Evolutionary conservation across 1,284 basidiomycete species (phyloP).

Genomic region (Ceratobasidium sp.): DNA sequence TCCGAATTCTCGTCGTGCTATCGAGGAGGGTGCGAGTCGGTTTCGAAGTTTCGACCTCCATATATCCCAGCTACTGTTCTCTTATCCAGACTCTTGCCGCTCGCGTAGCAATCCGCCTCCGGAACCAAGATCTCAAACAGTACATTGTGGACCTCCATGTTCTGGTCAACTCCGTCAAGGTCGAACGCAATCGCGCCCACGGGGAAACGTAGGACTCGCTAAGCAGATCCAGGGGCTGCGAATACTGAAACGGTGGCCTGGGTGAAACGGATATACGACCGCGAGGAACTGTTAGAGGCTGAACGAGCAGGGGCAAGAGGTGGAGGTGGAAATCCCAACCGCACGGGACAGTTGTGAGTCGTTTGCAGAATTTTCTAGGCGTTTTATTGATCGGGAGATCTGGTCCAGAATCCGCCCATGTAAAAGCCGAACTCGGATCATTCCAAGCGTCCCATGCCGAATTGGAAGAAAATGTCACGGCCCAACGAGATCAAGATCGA

Average conservation of each 20-base stretch:
- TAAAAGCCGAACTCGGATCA: constrained; percentile 72
- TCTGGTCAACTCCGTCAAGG: too few relatives aligned
- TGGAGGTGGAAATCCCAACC: constrained; percentile 73
- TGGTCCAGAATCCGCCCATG: constrained; percentile 67
- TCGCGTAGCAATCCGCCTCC: too few relatives aligned
- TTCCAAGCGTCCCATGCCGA: constrained; percentile 69
- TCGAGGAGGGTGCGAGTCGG: too few relatives aligned
- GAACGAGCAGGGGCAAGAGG: constrained; percentile 70
- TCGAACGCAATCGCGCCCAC: constrained; percentile 56
- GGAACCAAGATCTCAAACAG: too few relatives aligned
- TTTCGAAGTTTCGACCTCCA: too few relatives aligned
- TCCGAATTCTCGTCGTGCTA: too few relatives aligned
- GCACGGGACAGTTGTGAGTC: constrained; percentile 81
- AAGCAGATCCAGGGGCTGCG: constrained; percentile 20
- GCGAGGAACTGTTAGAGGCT: constrained; percentile 67
- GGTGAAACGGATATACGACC: constrained; percentile 63
- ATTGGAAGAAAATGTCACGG: constrained; percentile 66
- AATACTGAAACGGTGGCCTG: constrained; percentile 39
- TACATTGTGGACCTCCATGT: too few relatives aligned
- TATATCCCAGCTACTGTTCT: too few relatives aligned
- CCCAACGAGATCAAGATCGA: constrained; percentile 65
- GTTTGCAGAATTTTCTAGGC: constrained; percentile 3
- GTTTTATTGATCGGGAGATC: background rate
- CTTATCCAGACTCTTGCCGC: too few relatives aligned
- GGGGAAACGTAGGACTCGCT: constrained; percentile 38